Conservation (phyloP, 352 stramenopile genomes). For the Globisporangium iwayamae region DNA sequence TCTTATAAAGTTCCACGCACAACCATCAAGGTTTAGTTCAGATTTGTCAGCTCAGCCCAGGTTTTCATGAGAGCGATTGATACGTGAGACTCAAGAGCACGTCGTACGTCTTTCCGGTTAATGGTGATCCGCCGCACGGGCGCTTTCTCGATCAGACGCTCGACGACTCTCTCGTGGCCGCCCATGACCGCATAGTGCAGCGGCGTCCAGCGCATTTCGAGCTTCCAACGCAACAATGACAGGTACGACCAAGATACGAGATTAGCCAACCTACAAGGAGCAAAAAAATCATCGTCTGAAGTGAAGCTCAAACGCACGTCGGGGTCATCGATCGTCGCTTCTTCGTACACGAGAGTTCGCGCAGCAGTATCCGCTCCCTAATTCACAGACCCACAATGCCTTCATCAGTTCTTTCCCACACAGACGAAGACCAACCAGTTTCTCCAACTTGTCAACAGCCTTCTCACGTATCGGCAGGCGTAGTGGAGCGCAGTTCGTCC, state of each 20-base stretch:
- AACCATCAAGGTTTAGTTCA: neutral
- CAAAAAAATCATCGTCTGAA: too few relatives aligned
- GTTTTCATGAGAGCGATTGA: neutral
- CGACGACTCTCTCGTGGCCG: slow-evolving; percentile 50
- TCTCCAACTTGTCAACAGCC: neutral
- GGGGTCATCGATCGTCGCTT: slow-evolving; percentile 71
- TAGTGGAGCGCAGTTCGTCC: slow-evolving; percentile 72
- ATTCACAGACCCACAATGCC: neutral
- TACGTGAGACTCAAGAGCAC: too few relatives aligned
- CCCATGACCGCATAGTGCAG: slow-evolving; percentile 80
- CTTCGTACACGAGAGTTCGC: slow-evolving; percentile 61
- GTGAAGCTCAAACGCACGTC: slow-evolving; percentile 37
- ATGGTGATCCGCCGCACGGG: slow-evolving; percentile 74
- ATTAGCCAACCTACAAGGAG: neutral
- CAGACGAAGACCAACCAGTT: neutral
- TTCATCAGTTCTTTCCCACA: neutral
- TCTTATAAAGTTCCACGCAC: slow-evolving; percentile 19
- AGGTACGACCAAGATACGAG: neutral
- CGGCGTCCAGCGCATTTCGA: slow-evolving; percentile 79
- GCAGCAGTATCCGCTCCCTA: slow-evolving; percentile 55
- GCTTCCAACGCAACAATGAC: slow-evolving; percentile 18
- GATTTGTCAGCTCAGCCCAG: neutral
- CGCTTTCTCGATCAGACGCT: slow-evolving; percentile 59
- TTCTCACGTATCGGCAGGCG: slow-evolving; percentile 56
- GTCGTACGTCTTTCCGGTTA: slow-evolving; percentile 70